Evolutionary conservation across 495 filamentous ascomycete genomes (phyloP).

Genomic region (Delitschia confertaspora): DNA sequence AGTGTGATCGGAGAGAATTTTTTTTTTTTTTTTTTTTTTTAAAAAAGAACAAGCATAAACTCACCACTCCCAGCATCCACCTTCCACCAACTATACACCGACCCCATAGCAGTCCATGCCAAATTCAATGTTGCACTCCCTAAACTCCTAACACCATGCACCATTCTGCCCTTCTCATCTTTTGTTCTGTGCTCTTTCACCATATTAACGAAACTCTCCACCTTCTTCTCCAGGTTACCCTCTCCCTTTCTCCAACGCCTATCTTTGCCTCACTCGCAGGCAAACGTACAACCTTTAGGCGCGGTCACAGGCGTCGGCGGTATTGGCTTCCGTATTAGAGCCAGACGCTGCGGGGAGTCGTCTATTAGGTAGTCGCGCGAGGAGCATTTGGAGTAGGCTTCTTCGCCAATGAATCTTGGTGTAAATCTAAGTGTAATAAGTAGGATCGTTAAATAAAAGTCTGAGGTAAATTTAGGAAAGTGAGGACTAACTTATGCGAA

Average conservation of each 20-base stretch:
- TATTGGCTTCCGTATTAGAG: slow-evolving; percentile 48
- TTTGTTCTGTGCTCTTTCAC: slow-evolving; percentile 51
- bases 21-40: not conserved
- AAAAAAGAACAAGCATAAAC: slow-evolving; percentile 1
- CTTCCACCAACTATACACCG: slow-evolving; percentile 53
- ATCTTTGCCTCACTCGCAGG: slow-evolving; percentile 67
- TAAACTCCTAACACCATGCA: slow-evolving; percentile 50
- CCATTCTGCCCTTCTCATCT: slow-evolving; percentile 56
- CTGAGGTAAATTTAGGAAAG: not conserved
- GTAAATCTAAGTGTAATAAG: not conserved
- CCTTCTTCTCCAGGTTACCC: slow-evolving; percentile 56
- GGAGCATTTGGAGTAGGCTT: slow-evolving; percentile 53
- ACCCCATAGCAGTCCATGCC: slow-evolving; percentile 49
- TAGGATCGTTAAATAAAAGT: not conserved
- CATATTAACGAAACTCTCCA: slow-evolving; percentile 64
- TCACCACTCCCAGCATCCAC: slow-evolving; percentile 50
- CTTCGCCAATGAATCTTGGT: slow-evolving; percentile 60
- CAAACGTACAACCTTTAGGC: slow-evolving; percentile 56
- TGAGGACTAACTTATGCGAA: slow-evolving; percentile 45
- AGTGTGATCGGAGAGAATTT: not conserved
- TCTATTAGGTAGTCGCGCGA: slow-evolving; percentile 54
- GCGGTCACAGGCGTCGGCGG: slow-evolving; percentile 54
- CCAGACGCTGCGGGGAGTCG: slow-evolving; percentile 46
- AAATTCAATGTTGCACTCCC: slow-evolving; percentile 52
- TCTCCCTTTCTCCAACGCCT: slow-evolving; percentile 50